phyloP scores from a whole-genome alignment of 1,139 yeast genomes.

The Scheffersomyces cryptocercus region DNA sequence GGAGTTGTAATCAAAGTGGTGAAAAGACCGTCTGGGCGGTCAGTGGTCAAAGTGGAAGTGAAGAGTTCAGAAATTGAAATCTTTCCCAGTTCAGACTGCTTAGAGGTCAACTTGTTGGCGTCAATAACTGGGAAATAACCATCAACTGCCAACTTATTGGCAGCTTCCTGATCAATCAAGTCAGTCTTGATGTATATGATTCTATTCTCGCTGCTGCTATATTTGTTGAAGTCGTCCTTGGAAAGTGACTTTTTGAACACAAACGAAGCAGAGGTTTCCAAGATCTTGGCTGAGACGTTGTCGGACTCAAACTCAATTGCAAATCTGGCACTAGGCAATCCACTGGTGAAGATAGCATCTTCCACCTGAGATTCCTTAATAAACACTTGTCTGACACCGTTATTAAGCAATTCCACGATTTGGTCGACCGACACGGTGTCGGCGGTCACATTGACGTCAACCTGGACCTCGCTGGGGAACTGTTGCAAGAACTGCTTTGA shows the following conservation, averaged over 20 bases:
- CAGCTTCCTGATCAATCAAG: constrained; percentile 24
- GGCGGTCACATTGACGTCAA: constrained; percentile 36
- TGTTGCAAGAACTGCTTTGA: constrained; percentile 33
- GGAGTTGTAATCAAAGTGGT: constrained; percentile 82
- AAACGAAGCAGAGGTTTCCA: constrained; percentile 23
- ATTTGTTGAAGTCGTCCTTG: constrained; percentile 19
- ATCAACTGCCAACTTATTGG: constrained; percentile 28
- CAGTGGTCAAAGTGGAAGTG: constrained; percentile 65
- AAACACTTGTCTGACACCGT: constrained; percentile 61
- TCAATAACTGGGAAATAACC: constrained; percentile 54
- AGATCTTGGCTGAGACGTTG: constrained; percentile 11
- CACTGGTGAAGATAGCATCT: constrained; percentile 40
- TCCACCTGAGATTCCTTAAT: constrained; percentile 36
- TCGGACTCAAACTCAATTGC: constrained; percentile 35
- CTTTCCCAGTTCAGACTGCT: constrained; percentile 25
- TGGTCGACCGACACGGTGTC: constrained; percentile 34
- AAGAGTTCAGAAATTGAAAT: constrained; percentile 55
- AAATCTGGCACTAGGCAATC: constrained; percentile 64
- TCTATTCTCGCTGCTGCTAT: constrained; percentile 41
- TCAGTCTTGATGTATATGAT: constrained; percentile 34
- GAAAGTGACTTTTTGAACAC: constrained; percentile 18
- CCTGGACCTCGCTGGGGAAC: constrained; percentile 33
- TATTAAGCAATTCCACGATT: constrained; percentile 59
- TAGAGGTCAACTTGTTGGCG: constrained; percentile 43
- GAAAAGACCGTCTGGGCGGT: constrained; percentile 82